phyloP scores from a whole-genome alignment of 2,329 filamentous ascomycete genomes.

The Epicoccum sorghinum region DNA sequence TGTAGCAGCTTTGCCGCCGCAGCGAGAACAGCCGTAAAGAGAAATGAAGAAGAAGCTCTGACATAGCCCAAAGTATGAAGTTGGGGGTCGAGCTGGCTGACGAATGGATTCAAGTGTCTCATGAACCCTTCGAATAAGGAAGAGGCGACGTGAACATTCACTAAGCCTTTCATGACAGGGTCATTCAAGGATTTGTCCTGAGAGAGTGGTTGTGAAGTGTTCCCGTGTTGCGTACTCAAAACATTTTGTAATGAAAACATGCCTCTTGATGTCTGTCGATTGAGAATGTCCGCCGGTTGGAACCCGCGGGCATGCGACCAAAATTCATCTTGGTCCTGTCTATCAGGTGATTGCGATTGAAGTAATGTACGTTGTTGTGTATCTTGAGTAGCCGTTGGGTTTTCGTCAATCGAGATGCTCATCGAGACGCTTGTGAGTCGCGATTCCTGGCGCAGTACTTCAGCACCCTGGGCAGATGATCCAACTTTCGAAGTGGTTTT shows the following conservation, averaged over 20 bases:
- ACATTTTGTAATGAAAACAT: background rate
- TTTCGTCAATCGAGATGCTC: background rate
- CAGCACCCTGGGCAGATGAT: background rate
- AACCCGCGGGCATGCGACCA: background rate
- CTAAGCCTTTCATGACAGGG: background rate
- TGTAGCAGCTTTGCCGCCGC: conserved; percentile 2
- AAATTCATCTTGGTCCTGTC: background rate
- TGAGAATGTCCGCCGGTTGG: background rate
- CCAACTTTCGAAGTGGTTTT: background rate
- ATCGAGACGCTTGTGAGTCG: no score
- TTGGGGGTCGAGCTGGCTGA: conserved; percentile 6
- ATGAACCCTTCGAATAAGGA: conserved; percentile 12
- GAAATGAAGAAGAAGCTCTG: background rate
- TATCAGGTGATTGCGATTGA: background rate
- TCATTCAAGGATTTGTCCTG: background rate
- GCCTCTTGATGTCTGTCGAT: background rate
- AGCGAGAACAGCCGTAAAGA: background rate
- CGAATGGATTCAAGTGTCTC: conserved; percentile 6
- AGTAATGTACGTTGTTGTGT: background rate
- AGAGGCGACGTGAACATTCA: conserved; percentile 1
- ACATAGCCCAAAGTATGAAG: conserved; percentile 2
- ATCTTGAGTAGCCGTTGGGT: background rate
- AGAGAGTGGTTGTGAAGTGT: background rate
- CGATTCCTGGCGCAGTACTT: no score
- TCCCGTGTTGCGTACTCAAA: background rate